Evolutionary conservation across 805 yeast genomes (phyloP).

Genomic region (Suhomyces sp.): DNA sequence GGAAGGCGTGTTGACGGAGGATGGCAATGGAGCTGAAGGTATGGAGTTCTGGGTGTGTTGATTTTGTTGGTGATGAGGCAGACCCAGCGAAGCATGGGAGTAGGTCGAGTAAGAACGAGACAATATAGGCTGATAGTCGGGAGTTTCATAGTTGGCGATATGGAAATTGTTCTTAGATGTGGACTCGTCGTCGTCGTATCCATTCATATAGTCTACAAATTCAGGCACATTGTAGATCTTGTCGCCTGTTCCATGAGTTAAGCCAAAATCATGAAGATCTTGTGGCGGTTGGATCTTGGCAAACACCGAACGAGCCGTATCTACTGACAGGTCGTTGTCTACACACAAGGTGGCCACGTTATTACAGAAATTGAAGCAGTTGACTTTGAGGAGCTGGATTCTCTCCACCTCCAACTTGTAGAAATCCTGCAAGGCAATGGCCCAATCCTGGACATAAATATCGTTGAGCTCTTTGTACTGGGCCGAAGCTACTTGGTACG

Average conservation of each 20-base stretch:
- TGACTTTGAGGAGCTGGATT: slow-evolving; percentile 63
- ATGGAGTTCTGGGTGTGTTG: not conserved
- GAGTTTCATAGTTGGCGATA: slow-evolving; percentile 30
- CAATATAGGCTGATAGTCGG: slow-evolving; percentile 30
- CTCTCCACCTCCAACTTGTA: slow-evolving; percentile 73
- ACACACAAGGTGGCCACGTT: slow-evolving; percentile 73
- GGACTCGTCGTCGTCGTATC: slow-evolving; percentile 22
- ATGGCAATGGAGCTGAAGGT: slow-evolving; percentile 1
- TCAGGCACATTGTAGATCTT: slow-evolving; percentile 56
- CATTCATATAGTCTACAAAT: slow-evolving; percentile 57
- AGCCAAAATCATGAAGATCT: slow-evolving; percentile 57
- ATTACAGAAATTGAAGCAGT: slow-evolving; percentile 77
- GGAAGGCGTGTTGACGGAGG: slow-evolving; percentile 1
- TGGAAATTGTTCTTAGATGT: slow-evolving; percentile 11
- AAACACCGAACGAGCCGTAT: slow-evolving; percentile 59
- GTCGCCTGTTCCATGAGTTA: slow-evolving; percentile 61
- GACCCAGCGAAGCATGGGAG: slow-evolving; percentile 16
- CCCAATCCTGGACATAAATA: slow-evolving; percentile 73
- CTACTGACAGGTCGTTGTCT: slow-evolving; percentile 73
- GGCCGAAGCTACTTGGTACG: slow-evolving; percentile 55
- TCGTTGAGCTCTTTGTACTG: slow-evolving; percentile 57
- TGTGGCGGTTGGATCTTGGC: slow-evolving; percentile 64
- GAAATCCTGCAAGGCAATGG: slow-evolving; percentile 53
- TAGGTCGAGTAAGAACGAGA: slow-evolving; percentile 28
- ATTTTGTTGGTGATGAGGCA: not conserved